Evolutionary conservation across 2,329 filamentous ascomycete genomes (phyloP).

Genomic region (Colletotrichum eremochloae): DNA sequence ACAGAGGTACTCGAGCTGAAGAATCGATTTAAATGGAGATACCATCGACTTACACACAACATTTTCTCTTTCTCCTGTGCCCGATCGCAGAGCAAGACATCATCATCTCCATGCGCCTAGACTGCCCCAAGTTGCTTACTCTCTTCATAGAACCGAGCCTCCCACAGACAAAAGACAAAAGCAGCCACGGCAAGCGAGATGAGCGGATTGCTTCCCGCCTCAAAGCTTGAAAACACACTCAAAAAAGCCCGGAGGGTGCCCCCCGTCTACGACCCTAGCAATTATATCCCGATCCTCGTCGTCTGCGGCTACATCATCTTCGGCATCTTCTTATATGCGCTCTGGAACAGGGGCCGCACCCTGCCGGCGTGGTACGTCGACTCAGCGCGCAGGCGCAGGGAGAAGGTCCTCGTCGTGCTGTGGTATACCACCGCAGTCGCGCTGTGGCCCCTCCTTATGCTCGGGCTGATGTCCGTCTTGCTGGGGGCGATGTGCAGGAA

Average conservation of each 20-base stretch:
- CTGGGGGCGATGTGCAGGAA: not conserved
- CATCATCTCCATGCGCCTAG: no score
- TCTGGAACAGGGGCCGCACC: conserved; percentile 3
- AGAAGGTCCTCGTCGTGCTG: conserved; percentile 4
- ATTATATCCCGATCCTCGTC: not conserved
- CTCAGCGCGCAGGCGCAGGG: not conserved
- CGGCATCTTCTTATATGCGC: not conserved
- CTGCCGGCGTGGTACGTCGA: conserved; percentile 23
- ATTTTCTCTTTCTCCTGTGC: not conserved
- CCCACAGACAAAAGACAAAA: not conserved
- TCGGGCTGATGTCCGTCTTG: no score
- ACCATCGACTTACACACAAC: not conserved
- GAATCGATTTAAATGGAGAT: not conserved
- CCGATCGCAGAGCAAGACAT: no score
- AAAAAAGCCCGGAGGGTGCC: not conserved
- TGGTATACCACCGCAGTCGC: conserved; percentile 13
- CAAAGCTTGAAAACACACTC: no score
- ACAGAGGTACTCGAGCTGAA: not conserved
- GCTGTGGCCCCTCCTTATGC: conserved; percentile 8
- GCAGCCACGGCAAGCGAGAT: no score
- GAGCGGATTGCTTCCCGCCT: no score
- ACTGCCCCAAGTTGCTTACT: no score
- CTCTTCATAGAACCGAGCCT: no score
- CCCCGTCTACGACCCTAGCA: not conserved
- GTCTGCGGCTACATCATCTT: conserved; percentile 7